Conservation (phyloP, 2,329 filamentous ascomycete genomes). For the Penicillium expansum region DNA sequence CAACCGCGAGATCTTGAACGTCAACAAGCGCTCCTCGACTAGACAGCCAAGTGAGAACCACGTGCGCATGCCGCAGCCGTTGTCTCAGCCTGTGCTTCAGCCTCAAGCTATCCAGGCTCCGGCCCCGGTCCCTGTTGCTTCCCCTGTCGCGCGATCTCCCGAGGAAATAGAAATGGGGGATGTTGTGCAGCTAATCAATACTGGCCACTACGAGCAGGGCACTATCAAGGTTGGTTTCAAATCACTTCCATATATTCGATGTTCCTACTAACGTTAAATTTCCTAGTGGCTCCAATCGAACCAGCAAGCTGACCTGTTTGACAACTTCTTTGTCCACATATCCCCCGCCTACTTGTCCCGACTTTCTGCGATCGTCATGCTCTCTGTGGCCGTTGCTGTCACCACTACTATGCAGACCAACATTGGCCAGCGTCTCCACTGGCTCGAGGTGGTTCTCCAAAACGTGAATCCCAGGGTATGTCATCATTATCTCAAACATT, state of each 20-base stretch:
- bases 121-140: constrained; percentile 10
- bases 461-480: constrained; percentile 55
- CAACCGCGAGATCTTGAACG: background rate
- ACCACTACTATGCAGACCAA: constrained; percentile 56
- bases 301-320: constrained; percentile 60
- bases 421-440: constrained; percentile 54
- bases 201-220: constrained; percentile 44
- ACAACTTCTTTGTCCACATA: constrained; percentile 58
- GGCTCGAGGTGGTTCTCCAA: constrained; percentile 57
- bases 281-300: constrained; percentile 60
- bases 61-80: constrained; percentile 18
- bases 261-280: constrained; percentile 18
- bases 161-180: constrained; percentile 45
- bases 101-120: background rate
- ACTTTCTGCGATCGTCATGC: constrained; percentile 56
- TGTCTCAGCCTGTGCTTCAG: background rate
- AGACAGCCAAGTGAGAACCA: constrained; percentile 25
- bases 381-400: constrained; percentile 63
- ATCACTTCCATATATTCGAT: background rate
- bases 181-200: constrained; percentile 41
- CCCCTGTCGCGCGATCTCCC: constrained; percentile 21
- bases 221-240: constrained; percentile 42
- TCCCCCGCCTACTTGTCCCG: constrained; percentile 56
- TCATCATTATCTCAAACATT: background rate
- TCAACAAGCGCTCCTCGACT: constrained; percentile 28